Base-by-base conservation (phyloP, 1,284 basidiomycete species). In the Coniferiporia weirii region DNA sequence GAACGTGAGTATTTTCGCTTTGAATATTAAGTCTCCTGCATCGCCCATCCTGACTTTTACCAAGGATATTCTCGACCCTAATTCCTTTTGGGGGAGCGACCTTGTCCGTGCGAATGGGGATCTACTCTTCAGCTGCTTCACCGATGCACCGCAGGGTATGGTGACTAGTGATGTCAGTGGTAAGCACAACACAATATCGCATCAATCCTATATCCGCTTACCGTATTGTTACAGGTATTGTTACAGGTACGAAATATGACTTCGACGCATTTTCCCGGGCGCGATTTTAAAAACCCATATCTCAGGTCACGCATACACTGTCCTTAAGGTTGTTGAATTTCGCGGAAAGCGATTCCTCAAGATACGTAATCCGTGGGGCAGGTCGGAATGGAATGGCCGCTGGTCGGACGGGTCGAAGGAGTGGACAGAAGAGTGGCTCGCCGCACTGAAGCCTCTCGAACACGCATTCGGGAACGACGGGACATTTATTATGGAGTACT, bases 401-500 rank as follows among this genome's bases (percentile, higher is more conserved):
- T 82, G 80, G 80, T 75, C 75, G 3, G 79, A 82, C 65, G 79
- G 80, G 1, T 76, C 76, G 4, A 78, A 75, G 62, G 78, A 81
- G 61, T 82, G 79, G 80, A 78, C 76, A 1, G 60, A 67, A 2
- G 76, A 79, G 61, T 79, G 78, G 76, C 63, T 81, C 7, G 70
- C 71, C 19, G 70, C 72, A 0, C 68, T 81, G 65, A 70, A 32
- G 61, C 70, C 57, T 56, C 79, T 54, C 67, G 72, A 38, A 70
- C 79, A 71, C 56, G 60, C 32, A 71, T 81, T 79, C 56, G 79
- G 79, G 2, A 72, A 80, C 49, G 79, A 81, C 59, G 80, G 80
- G 1, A 71, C 78, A 52, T 82, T 82, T 60, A 72, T 82, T 6
- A 82, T 82, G 80, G 80, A 82, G 67, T 82, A 81, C 66, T 66